A percentile compares a stretch with the other conserved stretches of the same genome.
Conservation (phyloP, 495 filamentous ascomycete species). For the Penicillium macrosclerotiorum region DNA sequence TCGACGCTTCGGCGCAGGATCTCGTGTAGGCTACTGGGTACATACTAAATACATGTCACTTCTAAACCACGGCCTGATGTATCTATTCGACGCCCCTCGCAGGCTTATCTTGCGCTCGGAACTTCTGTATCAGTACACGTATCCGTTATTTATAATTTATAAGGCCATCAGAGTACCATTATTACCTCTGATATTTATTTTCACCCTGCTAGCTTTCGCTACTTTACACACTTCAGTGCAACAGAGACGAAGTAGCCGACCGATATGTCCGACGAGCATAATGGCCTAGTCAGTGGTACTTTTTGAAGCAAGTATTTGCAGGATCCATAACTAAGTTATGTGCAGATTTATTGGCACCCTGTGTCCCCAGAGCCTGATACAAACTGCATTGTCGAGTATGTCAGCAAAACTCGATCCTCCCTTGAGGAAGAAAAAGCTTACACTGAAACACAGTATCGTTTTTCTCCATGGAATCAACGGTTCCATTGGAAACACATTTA, state of each 20-base stretch:
- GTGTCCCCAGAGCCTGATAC: not conserved
- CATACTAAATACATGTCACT: too few relatives aligned
- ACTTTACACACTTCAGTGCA: not conserved
- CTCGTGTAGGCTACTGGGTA: too few relatives aligned
- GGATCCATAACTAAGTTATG: not conserved
- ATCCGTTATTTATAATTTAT: too few relatives aligned
- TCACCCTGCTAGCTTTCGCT: not conserved
- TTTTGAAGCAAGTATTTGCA: not conserved
- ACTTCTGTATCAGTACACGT: too few relatives aligned
- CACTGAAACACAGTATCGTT: not conserved
- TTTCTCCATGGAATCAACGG: constrained; percentile 6
- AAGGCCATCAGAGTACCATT: too few relatives aligned
- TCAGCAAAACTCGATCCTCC: too few relatives aligned
- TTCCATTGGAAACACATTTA: constrained; percentile 2
- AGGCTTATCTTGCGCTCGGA: too few relatives aligned
- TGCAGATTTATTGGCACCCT: constrained; percentile 3
- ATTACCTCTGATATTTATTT: not conserved
- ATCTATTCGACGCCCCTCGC: too few relatives aligned
- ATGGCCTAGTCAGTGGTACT: not conserved
- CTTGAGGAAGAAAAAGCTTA: too few relatives aligned
- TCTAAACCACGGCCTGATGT: too few relatives aligned
- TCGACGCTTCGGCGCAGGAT: too few relatives aligned
- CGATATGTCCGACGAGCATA: not conserved
- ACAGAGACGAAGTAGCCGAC: not conserved
- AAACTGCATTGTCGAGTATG: constrained; percentile 3